Conservation (phyloP, 2,329 filamentous ascomycete genomes). For the Aspergillus calidoustus region DNA sequence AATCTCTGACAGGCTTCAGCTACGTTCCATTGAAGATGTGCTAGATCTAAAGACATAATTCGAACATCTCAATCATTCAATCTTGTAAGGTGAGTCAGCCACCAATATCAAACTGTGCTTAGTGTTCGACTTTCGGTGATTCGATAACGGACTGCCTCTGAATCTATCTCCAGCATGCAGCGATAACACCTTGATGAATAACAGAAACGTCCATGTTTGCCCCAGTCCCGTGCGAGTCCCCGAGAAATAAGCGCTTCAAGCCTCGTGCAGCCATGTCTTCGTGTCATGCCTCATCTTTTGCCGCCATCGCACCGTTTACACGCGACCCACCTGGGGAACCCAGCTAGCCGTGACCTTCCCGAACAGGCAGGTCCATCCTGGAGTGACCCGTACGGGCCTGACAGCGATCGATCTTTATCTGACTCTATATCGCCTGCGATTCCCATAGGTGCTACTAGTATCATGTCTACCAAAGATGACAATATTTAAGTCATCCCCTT, state of each 20-base stretch:
- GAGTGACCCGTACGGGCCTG: not conserved
- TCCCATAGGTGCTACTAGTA: not conserved
- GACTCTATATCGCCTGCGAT: not conserved
- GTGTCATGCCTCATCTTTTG: not conserved
- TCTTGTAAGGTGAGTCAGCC: not conserved
- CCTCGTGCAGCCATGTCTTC: not conserved
- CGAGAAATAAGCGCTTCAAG: not conserved
- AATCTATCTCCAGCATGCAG: not conserved
- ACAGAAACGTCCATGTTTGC: not conserved
- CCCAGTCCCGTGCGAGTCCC: not conserved
- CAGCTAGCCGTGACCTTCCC: constrained; percentile 21
- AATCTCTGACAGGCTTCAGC: too few relatives aligned
- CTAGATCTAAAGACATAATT: not conserved
- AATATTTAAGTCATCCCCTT: constrained; percentile 3
- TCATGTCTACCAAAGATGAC: not conserved
- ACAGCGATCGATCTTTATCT: constrained; percentile 1
- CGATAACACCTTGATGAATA: not conserved
- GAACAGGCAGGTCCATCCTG: constrained; percentile 36
- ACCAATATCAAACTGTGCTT: not conserved
- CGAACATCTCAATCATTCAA: not conserved
- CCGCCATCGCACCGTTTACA: not conserved
- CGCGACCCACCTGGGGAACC: constrained; percentile 7
- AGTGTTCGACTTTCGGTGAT: not conserved
- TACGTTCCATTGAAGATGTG: not conserved
- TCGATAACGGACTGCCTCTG: not conserved